Evolutionary conservation across 2,329 filamentous ascomycete genomes (phyloP), one percentile per base, ranked within the genome.

Genomic region (Trichoderma brevicompactum): DNA sequence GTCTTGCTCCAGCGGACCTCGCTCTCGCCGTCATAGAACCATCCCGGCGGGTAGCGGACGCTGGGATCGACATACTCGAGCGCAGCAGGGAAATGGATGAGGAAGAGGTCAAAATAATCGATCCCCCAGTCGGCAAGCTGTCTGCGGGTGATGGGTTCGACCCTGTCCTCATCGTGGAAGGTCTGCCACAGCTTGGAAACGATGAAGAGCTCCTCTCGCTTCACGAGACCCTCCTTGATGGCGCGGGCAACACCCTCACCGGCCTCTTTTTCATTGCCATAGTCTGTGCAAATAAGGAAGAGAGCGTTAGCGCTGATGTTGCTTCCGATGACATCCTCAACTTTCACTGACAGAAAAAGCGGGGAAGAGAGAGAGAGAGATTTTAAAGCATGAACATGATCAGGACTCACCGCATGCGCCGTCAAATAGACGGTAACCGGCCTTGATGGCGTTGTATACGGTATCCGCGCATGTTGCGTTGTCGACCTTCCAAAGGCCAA

Each of bases 131-230:
- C 91, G 70, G 87, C 85, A 68, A 94, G 87, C 80, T 94, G 91
- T 75, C 89, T 89, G 78, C 87, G 87, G 78, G 83, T 85, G 75
- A 95, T 92, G 66, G 88, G 88, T 79, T 89, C 87, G 68, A 94
- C 91, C 72, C 85, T 85, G 71, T 94, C 89, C 72, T 83, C 84
- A 73, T 94, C 90, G 83, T 96, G 92, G 86, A 93, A 96, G 70
- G 89, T 89, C 82, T 94, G 93, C 92, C 93, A 96, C 66, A 97
- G 89, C 84, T 96, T 97, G 79, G 90, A 92, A 69, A 94, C 91
- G 75, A 97, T 88, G 86, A 96, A 96, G 76, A 96, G 90, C 28
- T 97, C 92, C 79, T 91, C 87, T 67, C 92, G 89, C 82, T 89
- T 92, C 71, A 94, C 91, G 66, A 94, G 78, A 49, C 91, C 90